Percentiles rank a stretch among this genome's conserved stretches.
phyloP scores from a whole-genome alignment of 2,329 filamentous ascomycete species.

The Monosporascus sp. region DNA sequence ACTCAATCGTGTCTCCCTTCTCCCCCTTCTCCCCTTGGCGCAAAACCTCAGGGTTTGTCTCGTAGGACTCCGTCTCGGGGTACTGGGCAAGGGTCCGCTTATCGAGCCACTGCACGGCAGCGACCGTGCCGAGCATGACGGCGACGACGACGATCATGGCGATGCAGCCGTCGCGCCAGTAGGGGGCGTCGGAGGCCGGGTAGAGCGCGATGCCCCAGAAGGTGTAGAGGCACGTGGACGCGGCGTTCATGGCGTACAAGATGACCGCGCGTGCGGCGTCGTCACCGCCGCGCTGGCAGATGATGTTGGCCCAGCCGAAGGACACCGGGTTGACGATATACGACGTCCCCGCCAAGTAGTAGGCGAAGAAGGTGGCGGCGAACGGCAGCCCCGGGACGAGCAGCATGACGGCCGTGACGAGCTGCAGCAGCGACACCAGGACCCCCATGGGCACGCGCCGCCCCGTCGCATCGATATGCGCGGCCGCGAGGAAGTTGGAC shows the following conservation, averaged over 20 bases:
- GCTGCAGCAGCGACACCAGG: constrained; percentile 12
- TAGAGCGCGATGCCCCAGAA: constrained; percentile 41
- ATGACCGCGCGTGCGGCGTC: constrained; percentile 21
- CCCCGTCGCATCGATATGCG: constrained; percentile 13
- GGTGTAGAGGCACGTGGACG: constrained; percentile 33
- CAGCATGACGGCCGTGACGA: constrained; percentile 11
- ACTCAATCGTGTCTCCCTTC: too few relatives aligned
- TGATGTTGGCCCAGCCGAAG: constrained; percentile 20
- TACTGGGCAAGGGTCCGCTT: constrained; percentile 4
- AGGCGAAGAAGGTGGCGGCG: constrained; percentile 13
- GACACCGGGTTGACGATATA: constrained; percentile 15
- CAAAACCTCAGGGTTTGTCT: too few relatives aligned
- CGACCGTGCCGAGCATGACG: constrained; percentile 8
- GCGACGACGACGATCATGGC: constrained; percentile 20
- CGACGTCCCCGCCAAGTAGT: constrained; percentile 14
- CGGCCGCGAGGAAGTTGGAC: constrained; percentile 17
- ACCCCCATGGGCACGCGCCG: constrained; percentile 11
- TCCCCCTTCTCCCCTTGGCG: too few relatives aligned
- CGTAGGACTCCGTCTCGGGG: not conserved
- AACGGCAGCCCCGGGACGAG: constrained; percentile 11
- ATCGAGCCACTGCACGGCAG: constrained; percentile 7
- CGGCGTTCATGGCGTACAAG: constrained; percentile 23
- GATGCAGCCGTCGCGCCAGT: constrained; percentile 32
- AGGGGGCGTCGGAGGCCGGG: constrained; percentile 35
- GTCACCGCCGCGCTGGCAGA: constrained; percentile 21